Conservation (phyloP, 208 protist species). For the Trypanosoma caninum region DNA sequence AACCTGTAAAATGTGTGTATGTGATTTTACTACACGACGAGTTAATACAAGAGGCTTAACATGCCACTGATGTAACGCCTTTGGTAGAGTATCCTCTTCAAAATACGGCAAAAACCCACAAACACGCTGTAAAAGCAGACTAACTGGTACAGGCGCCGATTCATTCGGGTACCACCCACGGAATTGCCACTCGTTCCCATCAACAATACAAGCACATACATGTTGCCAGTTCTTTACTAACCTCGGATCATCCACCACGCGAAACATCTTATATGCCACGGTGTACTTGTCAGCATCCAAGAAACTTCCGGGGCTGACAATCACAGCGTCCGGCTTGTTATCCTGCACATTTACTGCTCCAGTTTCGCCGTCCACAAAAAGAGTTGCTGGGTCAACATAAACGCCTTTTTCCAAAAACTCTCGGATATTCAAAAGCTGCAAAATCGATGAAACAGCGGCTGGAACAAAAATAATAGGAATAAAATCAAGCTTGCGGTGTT, state of each 20-base stretch:
- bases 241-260: slow-evolving; percentile 72
- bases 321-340: slow-evolving; percentile 61
- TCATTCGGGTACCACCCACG: slow-evolving; percentile 57
- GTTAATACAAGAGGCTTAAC: slow-evolving; percentile 73
- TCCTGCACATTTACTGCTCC: slow-evolving; percentile 64
- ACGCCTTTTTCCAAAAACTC: slow-evolving; percentile 73
- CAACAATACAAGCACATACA: slow-evolving; percentile 83
- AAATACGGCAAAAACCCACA: slow-evolving; percentile 85
- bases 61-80: slow-evolving; percentile 68
- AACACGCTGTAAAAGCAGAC: slow-evolving; percentile 64
- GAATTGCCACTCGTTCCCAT: slow-evolving; percentile 80
- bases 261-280: slow-evolving; percentile 66
- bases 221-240: slow-evolving; percentile 76
- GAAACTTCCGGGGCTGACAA: slow-evolving; percentile 73
- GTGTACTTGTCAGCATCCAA: slow-evolving; percentile 62
- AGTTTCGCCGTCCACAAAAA: slow-evolving; percentile 69
- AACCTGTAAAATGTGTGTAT: slow-evolving; percentile 74
- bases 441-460: slow-evolving; percentile 53
- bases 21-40: slow-evolving; percentile 65
- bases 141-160: slow-evolving; percentile 37
- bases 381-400: slow-evolving; percentile 72
- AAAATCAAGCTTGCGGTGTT: slow-evolving; percentile 64
- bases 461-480: slow-evolving; percentile 82
- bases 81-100: slow-evolving; percentile 83
- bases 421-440: slow-evolving; percentile 84